Base-by-base conservation (phyloP, 2,329 filamentous ascomycete genomes). In the Pseudocercospora musae region DNA sequence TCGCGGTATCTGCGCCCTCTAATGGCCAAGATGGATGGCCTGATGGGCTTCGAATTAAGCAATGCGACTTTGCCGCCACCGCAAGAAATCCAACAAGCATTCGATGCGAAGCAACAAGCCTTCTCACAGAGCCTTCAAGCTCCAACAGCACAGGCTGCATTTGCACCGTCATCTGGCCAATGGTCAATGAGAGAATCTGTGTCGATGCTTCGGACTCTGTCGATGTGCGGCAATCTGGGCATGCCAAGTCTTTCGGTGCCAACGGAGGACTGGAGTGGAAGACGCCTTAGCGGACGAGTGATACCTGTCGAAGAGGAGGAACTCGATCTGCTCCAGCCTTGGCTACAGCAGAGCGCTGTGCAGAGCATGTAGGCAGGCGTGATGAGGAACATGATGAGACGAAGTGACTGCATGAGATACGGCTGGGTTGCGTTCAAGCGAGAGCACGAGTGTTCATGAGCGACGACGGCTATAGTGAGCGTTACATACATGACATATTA, bases 1-100 rank as follows among this genome's bases (percentile, higher is more conserved):
- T 71, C 68, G 1, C 70, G 73, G 15, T 76, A 76, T 64, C 65
- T 76, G 6, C 67, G 69, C n/a, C 74, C 74, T 11, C 66, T 76
- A 13, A 70, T 75, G 65, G 57, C 63, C 13, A 75, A 74, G 54
- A 66, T 72, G 60, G 72, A 74, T 46, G 72, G 68, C 23, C 63
- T 75, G 1, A 57, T 73, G 13, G 73, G 69, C 20, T 71, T 70
- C 56, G 69, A 69, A 15, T 40, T 73, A 2, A 62, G 60, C 57
- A 61, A 59, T 23, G 64, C 62, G 21, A 67, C 69, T 2, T 44
- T 71, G 10, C 66, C 68, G 7, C 59, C 67, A 18, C 69, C 71
- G 0, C 58, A 66, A 15, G 58, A 63, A 23, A 56, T 62, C 21
- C 55, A 44, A 42, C 60, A 62, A n/a, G 42, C 60, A 15, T 64